Percentiles rank a stretch among this genome's conserved stretches.
Evolutionary conservation across 805 yeast species (phyloP).

Genomic region (Saccharomycopsis sp.): DNA sequence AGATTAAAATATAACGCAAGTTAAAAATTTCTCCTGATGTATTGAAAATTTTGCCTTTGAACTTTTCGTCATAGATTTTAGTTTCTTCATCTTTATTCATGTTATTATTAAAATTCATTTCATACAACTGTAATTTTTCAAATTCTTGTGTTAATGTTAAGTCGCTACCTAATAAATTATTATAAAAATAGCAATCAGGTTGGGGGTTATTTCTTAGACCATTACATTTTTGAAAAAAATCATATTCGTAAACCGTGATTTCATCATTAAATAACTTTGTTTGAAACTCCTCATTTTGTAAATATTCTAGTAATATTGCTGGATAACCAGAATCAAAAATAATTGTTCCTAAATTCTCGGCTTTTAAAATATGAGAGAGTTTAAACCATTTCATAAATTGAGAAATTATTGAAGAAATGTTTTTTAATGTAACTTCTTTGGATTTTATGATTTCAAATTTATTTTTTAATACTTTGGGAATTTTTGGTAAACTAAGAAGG

Average conservation of each 20-base stretch:
- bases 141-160: conserved; percentile 7
- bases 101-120: not conserved
- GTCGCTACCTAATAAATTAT: conserved; percentile 14
- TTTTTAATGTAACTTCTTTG: conserved; percentile 55
- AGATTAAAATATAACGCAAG: conserved; percentile 34
- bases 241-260: conserved; percentile 15
- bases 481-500: not conserved
- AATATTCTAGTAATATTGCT: conserved; percentile 19
- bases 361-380: conserved; percentile 64
- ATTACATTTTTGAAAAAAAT: conserved; percentile 20
- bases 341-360: conserved; percentile 60
- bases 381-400: conserved; percentile 69
- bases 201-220: not conserved
- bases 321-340: conserved; percentile 62
- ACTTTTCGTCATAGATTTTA: not conserved
- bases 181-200: conserved; percentile 14
- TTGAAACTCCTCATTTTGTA: conserved; percentile 21
- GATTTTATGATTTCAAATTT: conserved; percentile 45
- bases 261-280: conserved; percentile 25
- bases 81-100: not conserved
- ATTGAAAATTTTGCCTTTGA: conserved; percentile 8
- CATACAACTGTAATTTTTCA: conserved; percentile 8
- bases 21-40: conserved; percentile 21
- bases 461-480: not conserved
- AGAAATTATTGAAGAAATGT: conserved; percentile 42